Conservation (phyloP, 2,329 filamentous ascomycete species). For the Mycosphaerella arachidis region DNA sequence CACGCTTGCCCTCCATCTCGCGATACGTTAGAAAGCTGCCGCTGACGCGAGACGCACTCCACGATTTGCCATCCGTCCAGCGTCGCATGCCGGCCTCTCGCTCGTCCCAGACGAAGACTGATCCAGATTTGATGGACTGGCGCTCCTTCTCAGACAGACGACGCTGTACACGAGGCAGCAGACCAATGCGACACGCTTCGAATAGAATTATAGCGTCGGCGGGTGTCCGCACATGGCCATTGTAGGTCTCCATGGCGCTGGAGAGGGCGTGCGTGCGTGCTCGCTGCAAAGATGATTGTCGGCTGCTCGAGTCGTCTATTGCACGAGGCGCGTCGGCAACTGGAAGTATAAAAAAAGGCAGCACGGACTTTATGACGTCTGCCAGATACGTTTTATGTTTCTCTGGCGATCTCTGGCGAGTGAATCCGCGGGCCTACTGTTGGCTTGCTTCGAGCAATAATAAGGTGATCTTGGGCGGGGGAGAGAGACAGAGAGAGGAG, state of each 20-base stretch:
- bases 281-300: background rate
- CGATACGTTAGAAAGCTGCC: slow-evolving; percentile 96
- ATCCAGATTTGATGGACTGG: slow-evolving; percentile 91
- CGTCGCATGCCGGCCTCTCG: slow-evolving; percentile 94
- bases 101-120: slow-evolving; percentile 99
- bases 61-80: slow-evolving; percentile 98
- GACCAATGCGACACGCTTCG: slow-evolving; percentile 85
- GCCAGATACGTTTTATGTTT: too few relatives aligned
- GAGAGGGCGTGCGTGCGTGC: background rate
- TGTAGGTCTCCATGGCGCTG: slow-evolving; percentile 84
- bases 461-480: too few relatives aligned
- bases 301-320: background rate
- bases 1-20: slow-evolving; percentile 98
- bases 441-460: too few relatives aligned
- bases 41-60: slow-evolving; percentile 95
- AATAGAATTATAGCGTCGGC: slow-evolving; percentile 98
- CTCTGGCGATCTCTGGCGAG: too few relatives aligned
- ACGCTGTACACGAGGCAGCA: slow-evolving; percentile 86
- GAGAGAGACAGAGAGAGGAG: too few relatives aligned
- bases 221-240: slow-evolving; percentile 91
- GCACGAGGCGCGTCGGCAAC: too few relatives aligned
- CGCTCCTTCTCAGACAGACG: slow-evolving; percentile 94
- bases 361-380: too few relatives aligned
- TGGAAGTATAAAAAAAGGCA: too few relatives aligned
- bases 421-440: too few relatives aligned